Conservation (phyloP, 306 rosid species). For the Cicer arietinum region DNA sequence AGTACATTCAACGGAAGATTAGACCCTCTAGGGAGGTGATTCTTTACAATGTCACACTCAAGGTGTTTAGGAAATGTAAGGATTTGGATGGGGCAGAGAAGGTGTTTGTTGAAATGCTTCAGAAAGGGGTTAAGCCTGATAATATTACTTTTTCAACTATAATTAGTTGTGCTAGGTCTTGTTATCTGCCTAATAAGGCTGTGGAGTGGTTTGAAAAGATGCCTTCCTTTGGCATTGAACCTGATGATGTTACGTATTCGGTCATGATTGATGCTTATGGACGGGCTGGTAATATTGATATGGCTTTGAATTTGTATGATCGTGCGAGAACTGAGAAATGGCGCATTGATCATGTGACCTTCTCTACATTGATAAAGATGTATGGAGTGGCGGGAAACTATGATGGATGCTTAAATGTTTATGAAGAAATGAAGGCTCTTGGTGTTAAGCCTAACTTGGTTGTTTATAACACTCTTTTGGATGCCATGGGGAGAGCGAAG, state of each 20-base stretch:
- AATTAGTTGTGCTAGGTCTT: conserved; percentile 85
- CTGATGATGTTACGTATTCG: conserved; percentile 83
- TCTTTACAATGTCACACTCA: conserved; percentile 85
- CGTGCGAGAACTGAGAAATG: conserved; percentile 77
- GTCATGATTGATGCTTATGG: conserved; percentile 92
- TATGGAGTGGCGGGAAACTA: conserved; percentile 71
- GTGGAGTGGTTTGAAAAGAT: conserved; percentile 96
- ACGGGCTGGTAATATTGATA: conserved; percentile 71
- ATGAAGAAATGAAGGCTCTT: conserved; percentile 89
- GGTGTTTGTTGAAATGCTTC: conserved; percentile 77
- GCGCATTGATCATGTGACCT: conserved; percentile 72
- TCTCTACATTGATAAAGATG: conserved; percentile 78
- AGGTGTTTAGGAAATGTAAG: conserved; percentile 72
- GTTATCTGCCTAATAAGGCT: conserved; percentile 66
- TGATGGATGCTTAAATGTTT: conserved; percentile 89
- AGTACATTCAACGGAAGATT: conserved; percentile 56
- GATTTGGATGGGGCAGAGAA: conserved; percentile 80
- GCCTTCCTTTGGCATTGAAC: conserved; percentile 66
- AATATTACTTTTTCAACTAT: conserved; percentile 87
- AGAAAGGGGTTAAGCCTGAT: conserved; percentile 74
- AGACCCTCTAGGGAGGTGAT: conserved; percentile 62
- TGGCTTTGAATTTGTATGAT: conserved; percentile 86
- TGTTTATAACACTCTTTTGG: conserved; percentile 73
- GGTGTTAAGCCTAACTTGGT: conserved; percentile 76
- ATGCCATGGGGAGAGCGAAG: conserved; percentile 95